Evolutionary conservation across 306 rosid species (phyloP), one percentile per base, ranked within the genome.

Genomic region (Canavalia ensiformis): DNA sequence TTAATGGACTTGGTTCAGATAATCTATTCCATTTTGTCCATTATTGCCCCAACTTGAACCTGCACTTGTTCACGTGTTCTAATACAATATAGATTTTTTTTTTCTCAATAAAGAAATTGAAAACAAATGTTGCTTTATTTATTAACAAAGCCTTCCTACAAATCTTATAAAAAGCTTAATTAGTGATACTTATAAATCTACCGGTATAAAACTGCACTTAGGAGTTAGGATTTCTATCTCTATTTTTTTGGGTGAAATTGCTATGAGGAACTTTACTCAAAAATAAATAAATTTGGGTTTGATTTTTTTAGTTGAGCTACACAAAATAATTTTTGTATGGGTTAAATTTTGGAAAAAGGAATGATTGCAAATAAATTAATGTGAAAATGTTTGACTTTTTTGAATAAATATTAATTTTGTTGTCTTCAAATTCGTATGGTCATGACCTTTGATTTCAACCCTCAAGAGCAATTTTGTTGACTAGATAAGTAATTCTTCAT

Each of bases 11-110:
- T 39, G 8, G 4, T 68, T 51, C 82, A 33, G 5, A 8, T 51
- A 75, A 12, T 71, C 74, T 55, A 49, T 75, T 1, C 34, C 28
- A 69, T 52, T 69, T 69, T 70, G 13, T 46, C 84, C 69, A 34
- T 77, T 33, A 75, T 69, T 50, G 46, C 59, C 28, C 39, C 74
- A 59, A 74, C 1, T 83, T 58, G 83, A 47, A 33, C 5, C 7
- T 66, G 0, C 7, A n/a, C n/a, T 3, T 33, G 31, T 49, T 64
- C 71, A 55, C 31, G 39, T 57, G 51, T 10, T 4, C 5, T 49
- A 49, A 34, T 49, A 59, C 8, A 72, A 1, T 33, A 13, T 7
- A 7, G 12, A 41, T 41, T 37, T 39, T 62, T 65, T 13, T 37
- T 41, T 33, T n/a, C 34, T 6, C 8, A 2, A 65, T 37, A 37